A percentile compares a stretch with the other conserved stretches of the same genome.
Evolutionary conservation across 2,329 filamentous ascomycete genomes (phyloP).

Genomic region (Colletotrichum sp.): DNA sequence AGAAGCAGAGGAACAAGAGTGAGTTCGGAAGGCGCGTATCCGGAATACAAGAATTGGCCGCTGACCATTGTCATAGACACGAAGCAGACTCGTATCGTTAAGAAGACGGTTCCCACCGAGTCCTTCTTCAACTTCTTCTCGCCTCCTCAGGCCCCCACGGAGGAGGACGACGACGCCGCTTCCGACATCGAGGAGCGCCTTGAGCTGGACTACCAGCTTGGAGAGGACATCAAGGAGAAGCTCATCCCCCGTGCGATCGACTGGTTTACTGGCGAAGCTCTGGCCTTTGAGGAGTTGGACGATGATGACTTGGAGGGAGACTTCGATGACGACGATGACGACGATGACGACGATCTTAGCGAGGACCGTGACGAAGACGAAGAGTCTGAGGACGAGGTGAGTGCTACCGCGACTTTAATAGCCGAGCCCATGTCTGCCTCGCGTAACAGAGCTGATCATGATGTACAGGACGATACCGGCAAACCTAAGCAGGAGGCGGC

Average conservation of each 20-base stretch:
- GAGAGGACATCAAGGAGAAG: conserved; percentile 99
- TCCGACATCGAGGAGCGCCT: conserved; percentile 97
- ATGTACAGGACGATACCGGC: conserved; percentile 75
- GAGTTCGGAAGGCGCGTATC: conserved; percentile 36
- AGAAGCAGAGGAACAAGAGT: conserved; percentile 99
- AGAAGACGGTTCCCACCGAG: conserved; percentile 98
- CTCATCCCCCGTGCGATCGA: conserved; percentile 97
- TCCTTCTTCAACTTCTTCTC: conserved; percentile 99
- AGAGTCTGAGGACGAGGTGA: conserved; percentile 79
- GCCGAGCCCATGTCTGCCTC: background rate
- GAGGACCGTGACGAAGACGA: conserved; percentile 86
- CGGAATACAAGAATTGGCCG: background rate
- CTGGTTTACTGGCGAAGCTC: conserved; percentile 98
- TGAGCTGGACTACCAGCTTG: conserved; percentile 97
- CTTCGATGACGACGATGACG: conserved; percentile 88
- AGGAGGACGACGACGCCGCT: conserved; percentile 75
- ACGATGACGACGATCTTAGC: conserved; percentile 86
- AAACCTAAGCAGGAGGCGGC: conserved; percentile 94
- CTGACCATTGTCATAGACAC: conserved; percentile 70
- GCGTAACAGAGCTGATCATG: conserved; percentile 10
- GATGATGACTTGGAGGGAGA: conserved; percentile 82
- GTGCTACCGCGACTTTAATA: conserved; percentile 26
- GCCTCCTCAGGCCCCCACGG: conserved; percentile 83
- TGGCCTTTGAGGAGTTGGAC: conserved; percentile 93
- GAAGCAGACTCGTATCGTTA: conserved; percentile 98